Base-by-base conservation (phyloP, 306 rosid genomes). In the Sindora glabra region DNA sequence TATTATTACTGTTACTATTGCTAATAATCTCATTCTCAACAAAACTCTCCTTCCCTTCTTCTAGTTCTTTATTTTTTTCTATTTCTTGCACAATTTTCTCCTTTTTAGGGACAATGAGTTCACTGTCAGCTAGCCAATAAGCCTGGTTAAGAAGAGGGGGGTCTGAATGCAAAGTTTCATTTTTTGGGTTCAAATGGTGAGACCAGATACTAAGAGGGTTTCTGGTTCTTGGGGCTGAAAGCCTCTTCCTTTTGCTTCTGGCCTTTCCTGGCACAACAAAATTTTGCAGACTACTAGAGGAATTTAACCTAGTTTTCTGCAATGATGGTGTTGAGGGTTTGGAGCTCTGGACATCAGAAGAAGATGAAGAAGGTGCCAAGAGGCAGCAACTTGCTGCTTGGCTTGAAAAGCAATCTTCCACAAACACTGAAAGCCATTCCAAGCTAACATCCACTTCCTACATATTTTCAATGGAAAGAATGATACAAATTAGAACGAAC, bases 381-480 rank as follows among this genome's bases (percentile, higher is more conserved):
- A 75, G 68, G 64, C 83, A 80, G 24, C 79, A n/a, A n/a, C n/a
- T n/a, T n/a, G n/a, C 71, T 65, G 77, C 78, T 13, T 73, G 71
- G 68, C 83, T 76, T 13, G 87, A 83, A 47, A 86, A 76, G 5
- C 95, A 86, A 49, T 86, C 95, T 65, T 86, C 95, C 33, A 83
- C 85, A 78, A 75, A 86, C 15, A 67, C 84, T 18, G 95, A 86
- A 2, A 86, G 70, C 95, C 95, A 86, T 42, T 86, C 90, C 79
- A 86, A 54, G 62, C 71, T 84, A 48, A 75, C 77, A 78, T 86
- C 87, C 30, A 76, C 76, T 75, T 86, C 85, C 90, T 86, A 65
- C 48, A 48, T 13, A 56, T 29, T 13, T 21, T 44, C 16, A 61
- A 46, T 8, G 39, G 29, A 46, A 45, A 53, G 36, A 1, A 30